A percentile compares a stretch with the other conserved stretches of the same genome.
Conservation (phyloP, 2,329 filamentous ascomycete genomes). For the Xylariaceae sp. region DNA sequence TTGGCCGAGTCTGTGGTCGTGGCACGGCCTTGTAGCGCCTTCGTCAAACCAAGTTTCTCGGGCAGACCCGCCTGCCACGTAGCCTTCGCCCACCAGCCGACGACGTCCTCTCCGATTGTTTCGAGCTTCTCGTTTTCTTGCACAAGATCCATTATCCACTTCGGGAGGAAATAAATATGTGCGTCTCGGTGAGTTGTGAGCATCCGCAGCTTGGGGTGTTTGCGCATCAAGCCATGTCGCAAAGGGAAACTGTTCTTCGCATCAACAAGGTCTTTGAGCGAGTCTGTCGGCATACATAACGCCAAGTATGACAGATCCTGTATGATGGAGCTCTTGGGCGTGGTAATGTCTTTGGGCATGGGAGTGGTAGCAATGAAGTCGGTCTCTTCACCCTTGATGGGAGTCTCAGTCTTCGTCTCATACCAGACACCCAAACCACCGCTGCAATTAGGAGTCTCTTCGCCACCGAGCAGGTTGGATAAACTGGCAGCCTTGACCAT, state of each 20-base stretch:
- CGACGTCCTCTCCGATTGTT: conserved; percentile 82
- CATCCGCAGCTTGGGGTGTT: conserved; percentile 72
- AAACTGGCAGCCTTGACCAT: conserved; percentile 76
- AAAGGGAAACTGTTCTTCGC: conserved; percentile 68
- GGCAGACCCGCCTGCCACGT: conserved; percentile 80
- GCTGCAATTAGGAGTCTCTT: conserved; percentile 45
- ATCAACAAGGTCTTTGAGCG: conserved; percentile 76
- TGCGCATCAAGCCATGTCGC: conserved; percentile 68
- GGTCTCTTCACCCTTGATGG: conserved; percentile 83
- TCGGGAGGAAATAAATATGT: conserved; percentile 90
- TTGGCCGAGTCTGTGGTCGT: conserved; percentile 37
- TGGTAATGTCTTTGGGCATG: conserved; percentile 52
- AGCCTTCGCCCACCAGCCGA: conserved; percentile 94
- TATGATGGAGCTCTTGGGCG: conserved; percentile 60
- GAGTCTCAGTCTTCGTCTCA: conserved; percentile 68
- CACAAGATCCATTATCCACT: conserved; percentile 84
- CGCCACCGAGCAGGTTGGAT: conserved; percentile 51
- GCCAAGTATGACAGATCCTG: conserved; percentile 70
- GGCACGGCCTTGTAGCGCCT: conserved; percentile 53
- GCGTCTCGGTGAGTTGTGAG: conserved; percentile 81
- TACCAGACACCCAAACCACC: conserved; percentile 90
- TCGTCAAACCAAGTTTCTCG: conserved; percentile 68
- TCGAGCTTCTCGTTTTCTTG: conserved; percentile 75
- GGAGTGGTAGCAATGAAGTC: conserved; percentile 82
- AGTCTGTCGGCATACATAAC: conserved; percentile 84